phyloP scores from a whole-genome alignment of 768 basidiomycete species.

The Rhizopogon vinicolor region DNA sequence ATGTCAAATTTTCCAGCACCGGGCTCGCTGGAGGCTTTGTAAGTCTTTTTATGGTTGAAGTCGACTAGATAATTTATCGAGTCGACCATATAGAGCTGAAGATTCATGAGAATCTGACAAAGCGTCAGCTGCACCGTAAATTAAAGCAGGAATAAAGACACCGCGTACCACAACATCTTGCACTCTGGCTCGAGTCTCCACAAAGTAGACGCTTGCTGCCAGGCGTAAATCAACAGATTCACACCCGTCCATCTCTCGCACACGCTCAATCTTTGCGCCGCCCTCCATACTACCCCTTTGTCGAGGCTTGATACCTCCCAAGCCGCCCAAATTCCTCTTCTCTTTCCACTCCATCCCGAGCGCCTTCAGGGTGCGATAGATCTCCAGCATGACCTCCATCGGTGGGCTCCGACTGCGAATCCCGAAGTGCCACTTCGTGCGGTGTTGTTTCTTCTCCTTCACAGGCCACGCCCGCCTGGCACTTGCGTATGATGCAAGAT shows the following conservation, averaged over 20 bases:
- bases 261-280: constrained; percentile 55
- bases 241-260: constrained; percentile 53
- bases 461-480: constrained; percentile 38
- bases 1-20: constrained; percentile 73
- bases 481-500: constrained; percentile 63
- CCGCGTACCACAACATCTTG: constrained; percentile 83
- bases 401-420: constrained; percentile 92
- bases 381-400: constrained; percentile 99
- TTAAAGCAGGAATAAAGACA: neutral
- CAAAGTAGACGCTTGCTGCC: constrained; percentile 81
- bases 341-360: constrained; percentile 98
- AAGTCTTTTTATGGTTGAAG: constrained; percentile 96
- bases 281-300: constrained; percentile 28
- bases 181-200: constrained; percentile 88
- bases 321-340: constrained; percentile 73
- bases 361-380: constrained; percentile 86
- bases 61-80: constrained; percentile 95
- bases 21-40: constrained; percentile 64
- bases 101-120: constrained; percentile 87
- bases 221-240: constrained; percentile 60
- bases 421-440: constrained; percentile 97
- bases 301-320: constrained; percentile 47
- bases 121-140: neutral
- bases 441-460: constrained; percentile 68
- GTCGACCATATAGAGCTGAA: constrained; percentile 96